Conservation (phyloP, 2,329 filamentous ascomycete species). For the Didymella pomorum region DNA sequence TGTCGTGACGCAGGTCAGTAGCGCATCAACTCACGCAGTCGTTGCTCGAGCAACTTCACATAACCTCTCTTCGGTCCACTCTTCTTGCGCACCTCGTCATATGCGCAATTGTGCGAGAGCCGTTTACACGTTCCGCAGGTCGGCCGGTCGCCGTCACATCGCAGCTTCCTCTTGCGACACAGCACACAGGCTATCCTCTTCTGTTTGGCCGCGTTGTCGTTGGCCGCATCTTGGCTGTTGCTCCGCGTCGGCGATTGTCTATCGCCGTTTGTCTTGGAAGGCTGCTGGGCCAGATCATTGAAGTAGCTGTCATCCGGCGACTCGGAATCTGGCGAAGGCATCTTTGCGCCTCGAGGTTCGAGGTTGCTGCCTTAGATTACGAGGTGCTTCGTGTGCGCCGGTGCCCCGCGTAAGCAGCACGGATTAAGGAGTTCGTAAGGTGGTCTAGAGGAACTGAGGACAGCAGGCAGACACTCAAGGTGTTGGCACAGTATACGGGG, state of each 20-base stretch:
- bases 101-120: conserved; percentile 86
- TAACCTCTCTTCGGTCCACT: conserved; percentile 94
- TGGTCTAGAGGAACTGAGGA: too few species aligned
- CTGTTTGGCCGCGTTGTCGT: conserved; percentile 55
- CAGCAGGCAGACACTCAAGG: conserved; percentile 2
- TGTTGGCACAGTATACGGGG: background rate
- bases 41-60: conserved; percentile 90
- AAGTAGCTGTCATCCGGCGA: conserved; percentile 60
- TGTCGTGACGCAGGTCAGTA: too few species aligned
- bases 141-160: conserved; percentile 84
- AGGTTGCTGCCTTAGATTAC: conserved; percentile 8
- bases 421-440: background rate
- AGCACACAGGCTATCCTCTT: conserved; percentile 96
- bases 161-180: conserved; percentile 89
- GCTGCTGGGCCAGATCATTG: conserved; percentile 63
- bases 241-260: conserved; percentile 47
- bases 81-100: conserved; percentile 92
- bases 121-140: conserved; percentile 88
- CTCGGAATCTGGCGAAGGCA: conserved; percentile 44
- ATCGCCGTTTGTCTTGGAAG: conserved; percentile 33
- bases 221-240: conserved; percentile 54
- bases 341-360: conserved; percentile 22
- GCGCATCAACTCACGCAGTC: conserved; percentile 73
- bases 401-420: conserved; percentile 19
- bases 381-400: conserved; percentile 11